Evolutionary conservation across 2,329 filamentous ascomycete species (phyloP).

Genomic region (Akanthomyces lecanii): DNA sequence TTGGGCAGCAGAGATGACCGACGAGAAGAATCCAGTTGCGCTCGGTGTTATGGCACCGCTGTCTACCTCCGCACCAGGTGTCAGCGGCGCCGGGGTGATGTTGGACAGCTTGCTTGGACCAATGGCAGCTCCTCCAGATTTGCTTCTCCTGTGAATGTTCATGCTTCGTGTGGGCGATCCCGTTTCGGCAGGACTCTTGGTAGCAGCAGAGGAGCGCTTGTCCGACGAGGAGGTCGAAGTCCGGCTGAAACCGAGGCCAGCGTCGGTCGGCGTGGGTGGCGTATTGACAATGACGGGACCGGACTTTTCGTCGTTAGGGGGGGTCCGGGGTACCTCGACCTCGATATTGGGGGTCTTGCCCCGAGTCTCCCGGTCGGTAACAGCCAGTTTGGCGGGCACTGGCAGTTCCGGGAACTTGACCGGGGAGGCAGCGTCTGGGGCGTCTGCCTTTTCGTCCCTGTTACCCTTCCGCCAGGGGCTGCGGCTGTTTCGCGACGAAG

Average conservation of each 20-base stretch:
- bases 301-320: constrained; percentile 40
- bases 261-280: constrained; percentile 59
- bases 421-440: constrained; percentile 22
- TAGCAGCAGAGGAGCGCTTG: constrained; percentile 28
- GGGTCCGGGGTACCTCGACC: constrained; percentile 38
- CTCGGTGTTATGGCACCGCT: constrained; percentile 50
- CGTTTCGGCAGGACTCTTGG: constrained; percentile 41
- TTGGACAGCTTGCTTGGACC: constrained; percentile 85
- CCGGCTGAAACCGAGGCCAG: constrained; percentile 21
- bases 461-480: constrained; percentile 12
- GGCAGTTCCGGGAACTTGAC: constrained; percentile 27
- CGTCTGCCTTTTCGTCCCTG: constrained; percentile 20
- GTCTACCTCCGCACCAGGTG: constrained; percentile 65
- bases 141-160: constrained; percentile 60
- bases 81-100: constrained; percentile 65
- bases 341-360: constrained; percentile 27
- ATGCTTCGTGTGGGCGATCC: constrained; percentile 64
- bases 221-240: constrained; percentile 25
- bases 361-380: constrained; percentile 27
- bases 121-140: constrained; percentile 51
- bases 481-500: constrained; percentile 12
- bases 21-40: constrained; percentile 81
- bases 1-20: constrained; percentile 87
- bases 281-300: constrained; percentile 60
- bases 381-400: constrained; percentile 28